phyloP scores from a whole-genome alignment of 495 filamentous ascomycete genomes.

The Penicillium subrubescens region DNA sequence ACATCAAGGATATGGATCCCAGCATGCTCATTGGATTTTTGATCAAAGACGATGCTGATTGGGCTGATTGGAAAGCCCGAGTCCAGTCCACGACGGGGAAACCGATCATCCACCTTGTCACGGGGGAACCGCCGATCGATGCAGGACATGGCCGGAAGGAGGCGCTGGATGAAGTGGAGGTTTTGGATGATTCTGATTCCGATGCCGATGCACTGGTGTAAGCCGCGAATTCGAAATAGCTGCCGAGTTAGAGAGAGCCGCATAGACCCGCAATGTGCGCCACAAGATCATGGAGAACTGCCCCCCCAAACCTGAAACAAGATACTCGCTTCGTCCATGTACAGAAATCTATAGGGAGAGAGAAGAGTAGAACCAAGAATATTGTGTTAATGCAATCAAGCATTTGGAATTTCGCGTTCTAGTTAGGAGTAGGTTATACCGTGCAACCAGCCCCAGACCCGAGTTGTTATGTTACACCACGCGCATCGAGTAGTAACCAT shows the following conservation, averaged over 20 bases:
- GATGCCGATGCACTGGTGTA: slow-evolving; percentile 51
- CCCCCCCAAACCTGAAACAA: not conserved
- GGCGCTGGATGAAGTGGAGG: slow-evolving; percentile 89
- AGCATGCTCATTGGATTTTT: slow-evolving; percentile 99
- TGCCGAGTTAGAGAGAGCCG: not conserved
- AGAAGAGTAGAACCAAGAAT: slow-evolving; percentile 10
- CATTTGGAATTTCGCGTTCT: slow-evolving; percentile 56
- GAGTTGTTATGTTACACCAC: slow-evolving; percentile 80
- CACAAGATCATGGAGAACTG: not conserved
- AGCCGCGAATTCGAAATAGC: not conserved
- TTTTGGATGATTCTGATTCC: slow-evolving; percentile 76
- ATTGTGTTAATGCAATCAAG: slow-evolving; percentile 51
- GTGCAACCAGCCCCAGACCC: slow-evolving; percentile 46
- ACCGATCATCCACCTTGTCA: slow-evolving; percentile 73
- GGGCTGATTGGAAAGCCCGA: slow-evolving; percentile 74
- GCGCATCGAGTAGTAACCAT: slow-evolving; percentile 70
- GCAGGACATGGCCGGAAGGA: slow-evolving; percentile 60
- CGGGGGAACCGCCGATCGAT: slow-evolving; percentile 62
- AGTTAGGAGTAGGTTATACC: slow-evolving; percentile 37
- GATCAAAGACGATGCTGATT: slow-evolving; percentile 79
- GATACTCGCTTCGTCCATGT: not conserved
- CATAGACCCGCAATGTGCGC: not conserved
- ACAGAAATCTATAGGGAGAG: slow-evolving; percentile 9
- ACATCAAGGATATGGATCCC: slow-evolving; percentile 93
- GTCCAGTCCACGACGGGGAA: slow-evolving; percentile 74